Evolutionary conservation across 2,329 filamentous ascomycete genomes (phyloP), one percentile per base, ranked within the genome.

Genomic region (Pseudopyricularia cyperi): DNA sequence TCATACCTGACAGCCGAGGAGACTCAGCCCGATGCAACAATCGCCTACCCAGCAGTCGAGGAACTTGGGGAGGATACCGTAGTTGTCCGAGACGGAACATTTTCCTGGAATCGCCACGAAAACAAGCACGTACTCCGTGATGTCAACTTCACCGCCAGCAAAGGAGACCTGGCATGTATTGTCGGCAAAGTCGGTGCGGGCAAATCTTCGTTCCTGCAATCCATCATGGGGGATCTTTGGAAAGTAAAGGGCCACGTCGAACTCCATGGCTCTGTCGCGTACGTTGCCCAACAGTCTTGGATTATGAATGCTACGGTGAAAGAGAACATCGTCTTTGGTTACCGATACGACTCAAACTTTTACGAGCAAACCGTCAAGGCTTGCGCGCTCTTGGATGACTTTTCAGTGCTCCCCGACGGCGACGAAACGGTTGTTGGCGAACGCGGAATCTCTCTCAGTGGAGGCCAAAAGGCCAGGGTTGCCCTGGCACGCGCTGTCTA

Each of bases 391-490:
- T 63, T 85, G 6, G 90, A 96, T 58, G 93, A 98, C 64, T 96
- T 98, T 68, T 79, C 83, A 47, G 89, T 88, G 59, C 77, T 98
- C 48, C 93, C 93, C 3, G 93, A 98, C 63, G 93, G 94, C 28
- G 94, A 98, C 62, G 87, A 95, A 65, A 98, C 93, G 0, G 86
- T 96, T 61, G 94, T 98, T 35, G 93, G 93, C 53, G 94, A 98
- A 70, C 84, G 93, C 56, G 93, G 93, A 39, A 98, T 98, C 54
- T 97, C 91, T 2, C 73, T 98, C 24, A 96, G 90, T 56, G 91
- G 91, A 58, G 93, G 94, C 6, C 93, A 98, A 65, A 98, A 96
- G 70, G 91, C 93, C 52, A 87, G 93, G 56, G 76, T 98, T 55
- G 91, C 89, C 14, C 75, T 98, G 52, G 93, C 93, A 39, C 81